Conservation (phyloP, 75 land plant genomes). For the Cupressus sempervirens region DNA sequence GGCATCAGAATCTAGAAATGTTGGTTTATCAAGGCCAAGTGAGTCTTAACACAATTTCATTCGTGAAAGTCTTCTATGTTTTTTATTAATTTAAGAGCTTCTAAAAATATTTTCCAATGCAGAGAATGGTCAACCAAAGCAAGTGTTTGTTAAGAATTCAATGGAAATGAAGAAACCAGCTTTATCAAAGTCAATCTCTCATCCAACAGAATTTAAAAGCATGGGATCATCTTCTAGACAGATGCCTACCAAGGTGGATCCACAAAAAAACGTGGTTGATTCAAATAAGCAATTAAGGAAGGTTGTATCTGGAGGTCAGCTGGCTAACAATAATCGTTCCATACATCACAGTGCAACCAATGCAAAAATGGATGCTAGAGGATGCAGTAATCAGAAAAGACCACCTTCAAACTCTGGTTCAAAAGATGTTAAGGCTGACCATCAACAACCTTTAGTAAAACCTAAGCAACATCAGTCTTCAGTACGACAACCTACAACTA, state of each 20-base stretch:
- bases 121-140: conserved; percentile 34
- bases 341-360: neutral
- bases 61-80: neutral
- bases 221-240: conserved; percentile 10
- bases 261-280: neutral
- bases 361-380: neutral
- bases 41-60: conserved; percentile 9
- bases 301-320: neutral
- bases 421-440: neutral
- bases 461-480: neutral
- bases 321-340: neutral
- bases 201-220: conserved; percentile 19
- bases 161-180: conserved; percentile 15
- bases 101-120: conserved; percentile 35
- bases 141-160: conserved; percentile 22
- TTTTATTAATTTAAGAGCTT: conserved; percentile 17
- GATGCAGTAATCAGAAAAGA: neutral
- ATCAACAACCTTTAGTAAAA: conserved; percentile 2
- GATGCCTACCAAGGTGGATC: conserved; percentile 13
- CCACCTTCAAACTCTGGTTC: neutral
- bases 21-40: conserved; percentile 33
- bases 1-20: conserved; percentile 17
- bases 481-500: neutral
- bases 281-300: conserved; percentile 2
- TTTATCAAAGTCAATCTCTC: conserved; percentile 5